phyloP scores from a whole-genome alignment of 768 basidiomycete species.

The Coprinellus micaceus region DNA sequence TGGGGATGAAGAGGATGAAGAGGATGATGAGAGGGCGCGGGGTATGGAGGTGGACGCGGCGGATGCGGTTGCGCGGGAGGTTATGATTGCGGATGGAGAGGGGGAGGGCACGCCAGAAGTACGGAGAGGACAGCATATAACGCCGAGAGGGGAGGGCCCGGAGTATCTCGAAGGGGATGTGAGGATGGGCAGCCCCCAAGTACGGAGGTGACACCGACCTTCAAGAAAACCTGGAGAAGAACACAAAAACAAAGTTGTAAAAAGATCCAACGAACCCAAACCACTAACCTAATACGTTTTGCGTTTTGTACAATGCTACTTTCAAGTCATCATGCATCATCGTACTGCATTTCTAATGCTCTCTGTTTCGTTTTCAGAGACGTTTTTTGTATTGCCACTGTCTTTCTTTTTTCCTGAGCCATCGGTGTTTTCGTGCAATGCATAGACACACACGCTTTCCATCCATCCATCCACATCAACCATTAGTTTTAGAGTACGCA shows the following conservation, averaged over 20 bases:
- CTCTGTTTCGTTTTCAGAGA: no score
- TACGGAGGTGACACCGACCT: neutral
- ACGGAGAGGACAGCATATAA: neutral
- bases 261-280: neutral
- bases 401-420: neutral
- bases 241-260: neutral
- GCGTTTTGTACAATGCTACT: neutral
- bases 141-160: slow-evolving; percentile 3
- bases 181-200: slow-evolving; percentile 14
- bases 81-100: neutral
- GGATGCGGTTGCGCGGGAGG: no score
- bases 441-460: neutral
- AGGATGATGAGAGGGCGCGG: slow-evolving; percentile 1
- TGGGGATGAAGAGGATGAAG: slow-evolving; percentile 8
- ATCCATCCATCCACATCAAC: no score
- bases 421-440: neutral
- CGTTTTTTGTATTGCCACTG: neutral
- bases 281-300: neutral
- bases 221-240: neutral
- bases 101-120: slow-evolving; percentile 3
- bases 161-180: slow-evolving; percentile 3
- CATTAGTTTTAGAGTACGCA: neutral
- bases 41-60: slow-evolving; percentile 12
- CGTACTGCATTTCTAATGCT: neutral
- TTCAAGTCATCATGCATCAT: neutral